Conservation (phyloP, 139 green algal genomes). For the Coelastrella sp. region DNA sequence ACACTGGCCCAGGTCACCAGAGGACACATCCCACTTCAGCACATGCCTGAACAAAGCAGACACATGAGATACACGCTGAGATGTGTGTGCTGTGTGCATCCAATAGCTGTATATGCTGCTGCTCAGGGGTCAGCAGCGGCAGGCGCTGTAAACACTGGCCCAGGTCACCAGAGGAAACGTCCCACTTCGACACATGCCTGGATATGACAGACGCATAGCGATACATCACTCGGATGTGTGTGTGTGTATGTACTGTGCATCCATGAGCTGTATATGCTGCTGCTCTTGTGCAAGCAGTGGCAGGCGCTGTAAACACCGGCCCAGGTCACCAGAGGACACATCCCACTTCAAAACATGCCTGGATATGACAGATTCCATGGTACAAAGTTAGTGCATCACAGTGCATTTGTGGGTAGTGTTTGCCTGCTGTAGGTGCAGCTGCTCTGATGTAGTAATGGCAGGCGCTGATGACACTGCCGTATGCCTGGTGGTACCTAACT, state of each 20-base stretch:
- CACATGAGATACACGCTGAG: no score
- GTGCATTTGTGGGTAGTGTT: no score
- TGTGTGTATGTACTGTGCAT: no score
- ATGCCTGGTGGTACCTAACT: no score
- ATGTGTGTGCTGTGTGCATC: no score
- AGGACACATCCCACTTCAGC: slow-evolving; percentile 68
- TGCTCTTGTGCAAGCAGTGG: slow-evolving; percentile 45
- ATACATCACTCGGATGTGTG: no score
- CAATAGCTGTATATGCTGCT: no score
- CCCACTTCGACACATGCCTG: slow-evolving; percentile 61
- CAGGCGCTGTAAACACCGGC: slow-evolving; percentile 55
- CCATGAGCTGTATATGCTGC: no score
- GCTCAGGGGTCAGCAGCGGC: slow-evolving; percentile 46
- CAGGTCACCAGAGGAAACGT: slow-evolving; percentile 65
- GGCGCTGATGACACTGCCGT: slow-evolving; percentile 51
- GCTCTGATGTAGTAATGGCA: slow-evolving; percentile 53
- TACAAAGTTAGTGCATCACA: no score
- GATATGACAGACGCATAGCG: no score
- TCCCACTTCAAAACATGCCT: slow-evolving; percentile 65
- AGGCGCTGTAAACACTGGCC: slow-evolving; percentile 58
- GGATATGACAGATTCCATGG: no score
- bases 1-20: slow-evolving; percentile 58
- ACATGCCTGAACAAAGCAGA: slow-evolving; percentile 9
- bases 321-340: slow-evolving; percentile 62
- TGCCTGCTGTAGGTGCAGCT: no score